Conservation (phyloP, 148 eudicot species). For the Nepenthes mirabilis region DNA sequence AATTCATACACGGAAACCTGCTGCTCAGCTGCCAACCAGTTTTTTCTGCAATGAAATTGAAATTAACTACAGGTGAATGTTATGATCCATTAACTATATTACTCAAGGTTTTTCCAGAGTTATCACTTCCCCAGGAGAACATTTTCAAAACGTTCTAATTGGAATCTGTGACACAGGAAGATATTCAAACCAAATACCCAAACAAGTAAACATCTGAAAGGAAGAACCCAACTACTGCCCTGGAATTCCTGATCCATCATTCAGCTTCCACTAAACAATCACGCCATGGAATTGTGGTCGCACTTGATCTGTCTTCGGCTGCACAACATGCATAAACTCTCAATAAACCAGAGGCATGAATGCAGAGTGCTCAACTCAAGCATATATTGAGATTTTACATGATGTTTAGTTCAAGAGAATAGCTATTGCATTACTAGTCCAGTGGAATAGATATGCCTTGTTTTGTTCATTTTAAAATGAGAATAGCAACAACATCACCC, state of each 20-base stretch:
- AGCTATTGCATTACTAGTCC: no score
- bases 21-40: slow-evolving; percentile 90
- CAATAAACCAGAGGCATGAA: slow-evolving; percentile 8
- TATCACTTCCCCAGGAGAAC: no score
- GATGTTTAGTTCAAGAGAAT: no score
- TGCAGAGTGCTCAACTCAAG: not conserved
- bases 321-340: slow-evolving; percentile 67
- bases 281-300: slow-evolving; percentile 84
- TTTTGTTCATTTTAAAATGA: no score
- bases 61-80: not conserved
- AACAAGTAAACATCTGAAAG: slow-evolving; percentile 1
- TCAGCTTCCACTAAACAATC: slow-evolving; percentile 51
- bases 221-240: slow-evolving; percentile 37
- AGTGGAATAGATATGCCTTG: no score
- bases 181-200: not conserved
- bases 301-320: slow-evolving; percentile 44
- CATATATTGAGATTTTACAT: slow-evolving; percentile 3
- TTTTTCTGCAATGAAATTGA: slow-evolving; percentile 90
- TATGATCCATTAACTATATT: not conserved
- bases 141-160: no score
- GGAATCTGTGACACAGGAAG: no score
- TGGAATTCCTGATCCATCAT: slow-evolving; percentile 51
- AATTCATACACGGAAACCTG: slow-evolving; percentile 83
- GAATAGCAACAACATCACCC: no score
- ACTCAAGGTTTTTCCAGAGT: no score